phyloP scores from a whole-genome alignment of 1,284 basidiomycete genomes.

The Trichosporon asahii region DNA sequence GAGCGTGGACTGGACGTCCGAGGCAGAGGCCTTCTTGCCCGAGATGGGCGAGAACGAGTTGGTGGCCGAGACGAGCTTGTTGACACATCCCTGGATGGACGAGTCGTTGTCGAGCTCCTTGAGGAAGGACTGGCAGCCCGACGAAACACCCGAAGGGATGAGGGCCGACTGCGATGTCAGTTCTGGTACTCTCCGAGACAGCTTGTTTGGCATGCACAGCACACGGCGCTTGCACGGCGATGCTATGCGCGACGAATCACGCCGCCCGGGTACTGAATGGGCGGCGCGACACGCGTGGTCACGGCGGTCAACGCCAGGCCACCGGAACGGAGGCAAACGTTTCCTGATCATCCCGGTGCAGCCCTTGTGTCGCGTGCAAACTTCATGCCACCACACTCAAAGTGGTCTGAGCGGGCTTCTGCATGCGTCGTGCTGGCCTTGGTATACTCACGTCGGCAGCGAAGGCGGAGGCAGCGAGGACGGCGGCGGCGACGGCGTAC shows the following conservation, averaged over 20 bases:
- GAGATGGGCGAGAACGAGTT: slow-evolving; percentile 59
- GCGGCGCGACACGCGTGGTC: slow-evolving; percentile 1
- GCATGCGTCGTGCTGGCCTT: neutral
- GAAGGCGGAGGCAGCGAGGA: slow-evolving; percentile 17
- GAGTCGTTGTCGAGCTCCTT: slow-evolving; percentile 62
- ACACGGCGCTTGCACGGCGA: too few relatives aligned
- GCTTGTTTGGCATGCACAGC: neutral
- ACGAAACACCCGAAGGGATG: slow-evolving; percentile 60
- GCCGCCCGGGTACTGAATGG: neutral
- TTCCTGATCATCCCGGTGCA: neutral
- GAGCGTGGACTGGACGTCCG: slow-evolving; percentile 59
- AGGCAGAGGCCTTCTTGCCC: slow-evolving; percentile 56
- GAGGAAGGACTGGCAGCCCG: slow-evolving; percentile 63
- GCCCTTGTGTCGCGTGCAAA: neutral
- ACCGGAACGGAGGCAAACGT: slow-evolving; percentile 7
- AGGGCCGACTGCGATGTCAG: slow-evolving; percentile 28
- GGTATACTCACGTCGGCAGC: slow-evolving; percentile 19
- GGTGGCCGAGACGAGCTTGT: slow-evolving; percentile 63
- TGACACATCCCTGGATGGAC: slow-evolving; percentile 61
- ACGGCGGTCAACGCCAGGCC: neutral
- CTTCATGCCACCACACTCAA: neutral
- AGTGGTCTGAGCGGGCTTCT: neutral
- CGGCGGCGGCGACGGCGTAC: slow-evolving; percentile 19
- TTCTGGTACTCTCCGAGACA: neutral
- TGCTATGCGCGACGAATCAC: neutral